These are phyloP conservation scores for Phytopythium ostracodes DNA, from an alignment of 352 stramenopile genomes.

Conservation along the genomic window DNA sequence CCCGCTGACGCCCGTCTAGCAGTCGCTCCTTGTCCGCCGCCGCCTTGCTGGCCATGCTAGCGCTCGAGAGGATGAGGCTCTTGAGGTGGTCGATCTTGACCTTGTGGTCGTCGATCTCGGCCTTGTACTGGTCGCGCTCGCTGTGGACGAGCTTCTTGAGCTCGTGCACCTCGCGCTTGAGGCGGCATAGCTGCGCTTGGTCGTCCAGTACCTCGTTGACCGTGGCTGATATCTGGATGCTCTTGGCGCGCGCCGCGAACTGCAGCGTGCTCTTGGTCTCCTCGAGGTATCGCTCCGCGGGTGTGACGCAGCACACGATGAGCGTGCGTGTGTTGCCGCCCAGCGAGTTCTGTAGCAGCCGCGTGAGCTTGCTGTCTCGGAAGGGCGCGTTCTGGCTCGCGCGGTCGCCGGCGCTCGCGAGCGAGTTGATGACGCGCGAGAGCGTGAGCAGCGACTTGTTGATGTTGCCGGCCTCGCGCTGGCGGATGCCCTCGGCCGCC, in stretches of 20 bases:
- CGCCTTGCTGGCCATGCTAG: constrained; percentile 19
- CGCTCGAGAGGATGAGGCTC: constrained; percentile 56
- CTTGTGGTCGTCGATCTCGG: constrained; percentile 71
- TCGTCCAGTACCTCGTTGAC: constrained; percentile 93
- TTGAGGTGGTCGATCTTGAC: constrained; percentile 52
- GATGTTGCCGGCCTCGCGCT: constrained; percentile 96
- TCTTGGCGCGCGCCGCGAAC: constrained; percentile 92
- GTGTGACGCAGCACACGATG: constrained; percentile 85
- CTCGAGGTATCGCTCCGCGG: constrained; percentile 68
- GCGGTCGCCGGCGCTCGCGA: constrained; percentile 31
- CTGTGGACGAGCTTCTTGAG: constrained; percentile 61
- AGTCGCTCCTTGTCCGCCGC: background rate
- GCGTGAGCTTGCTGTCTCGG: constrained; percentile 90
- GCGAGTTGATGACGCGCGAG: constrained; percentile 91
- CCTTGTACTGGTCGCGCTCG: constrained; percentile 52
- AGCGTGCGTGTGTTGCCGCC: constrained; percentile 90
- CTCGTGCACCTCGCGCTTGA: constrained; percentile 70
- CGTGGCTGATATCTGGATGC: constrained; percentile 70
- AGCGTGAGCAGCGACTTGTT: constrained; percentile 96
- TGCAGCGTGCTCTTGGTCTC: constrained; percentile 90
- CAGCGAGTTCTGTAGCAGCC: constrained; percentile 88
- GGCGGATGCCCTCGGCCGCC: constrained; percentile 89
- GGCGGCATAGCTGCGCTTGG: constrained; percentile 69
- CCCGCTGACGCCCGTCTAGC: background rate
- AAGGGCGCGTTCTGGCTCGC: constrained; percentile 63